Conservation (phyloP, 1,284 basidiomycete species). For the Grifola frondosa region DNA sequence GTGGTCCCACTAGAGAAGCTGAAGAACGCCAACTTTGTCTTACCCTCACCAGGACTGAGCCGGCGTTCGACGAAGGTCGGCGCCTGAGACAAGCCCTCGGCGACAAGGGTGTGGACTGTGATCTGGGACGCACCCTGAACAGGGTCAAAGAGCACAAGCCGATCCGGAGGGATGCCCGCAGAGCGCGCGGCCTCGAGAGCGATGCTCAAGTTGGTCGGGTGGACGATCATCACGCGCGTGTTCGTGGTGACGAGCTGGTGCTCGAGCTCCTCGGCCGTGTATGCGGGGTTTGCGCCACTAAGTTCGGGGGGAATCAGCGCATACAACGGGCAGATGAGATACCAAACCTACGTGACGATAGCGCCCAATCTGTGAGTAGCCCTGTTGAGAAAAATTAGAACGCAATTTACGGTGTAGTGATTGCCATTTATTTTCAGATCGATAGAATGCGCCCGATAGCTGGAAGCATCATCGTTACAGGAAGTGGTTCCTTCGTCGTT, state of each 20-base stretch:
- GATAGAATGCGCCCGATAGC: too few relatives aligned
- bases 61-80: constrained; percentile 45
- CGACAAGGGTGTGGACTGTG: constrained; percentile 53
- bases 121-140: constrained; percentile 12
- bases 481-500: too few relatives aligned
- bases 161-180: constrained; percentile 48
- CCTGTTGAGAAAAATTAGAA: constrained; percentile 27
- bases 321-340: not conserved
- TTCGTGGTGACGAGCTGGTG: constrained; percentile 56
- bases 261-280: constrained; percentile 59
- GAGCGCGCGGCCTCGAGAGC: constrained; percentile 49
- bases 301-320: not conserved
- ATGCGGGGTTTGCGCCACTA: constrained; percentile 60
- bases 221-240: constrained; percentile 54
- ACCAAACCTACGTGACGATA: constrained; percentile 54
- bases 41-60: constrained; percentile 60
- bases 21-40: constrained; percentile 68
- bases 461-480: too few relatives aligned
- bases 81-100: constrained; percentile 44
- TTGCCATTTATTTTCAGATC: too few relatives aligned
- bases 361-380: constrained; percentile 70
- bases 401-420: not conserved
- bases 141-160: constrained; percentile 52
- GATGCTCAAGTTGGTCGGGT: constrained; percentile 48
- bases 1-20: constrained; percentile 82